These are phyloP conservation scores for Aeschynomene evenia DNA, from an alignment of 306 rosid species.

Conservation along the genomic window DNA sequence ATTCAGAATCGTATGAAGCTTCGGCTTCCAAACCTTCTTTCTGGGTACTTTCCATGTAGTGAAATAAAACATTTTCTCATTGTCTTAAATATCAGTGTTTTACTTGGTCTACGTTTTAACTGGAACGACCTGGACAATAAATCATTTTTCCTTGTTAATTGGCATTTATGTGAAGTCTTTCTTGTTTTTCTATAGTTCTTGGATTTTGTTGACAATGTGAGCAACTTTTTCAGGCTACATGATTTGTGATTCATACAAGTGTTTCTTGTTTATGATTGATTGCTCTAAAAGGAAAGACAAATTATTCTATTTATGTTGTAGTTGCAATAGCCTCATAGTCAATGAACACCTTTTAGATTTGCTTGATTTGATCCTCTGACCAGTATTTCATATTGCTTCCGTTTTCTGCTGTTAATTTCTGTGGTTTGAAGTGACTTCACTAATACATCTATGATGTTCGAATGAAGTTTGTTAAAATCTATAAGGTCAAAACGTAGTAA, in stretches of 20 bases:
- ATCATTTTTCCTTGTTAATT: conserved; percentile 5
- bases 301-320: neutral
- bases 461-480: conserved; percentile 2
- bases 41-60: conserved; percentile 64
- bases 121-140: conserved; percentile 10
- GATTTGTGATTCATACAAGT: conserved; percentile 2
- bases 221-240: neutral
- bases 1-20: conserved; percentile 90
- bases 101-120: conserved; percentile 2
- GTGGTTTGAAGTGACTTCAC: neutral
- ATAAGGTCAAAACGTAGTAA: neutral
- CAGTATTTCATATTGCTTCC: neutral
- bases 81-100: conserved; percentile 3
- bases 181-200: conserved; percentile 12
- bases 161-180: neutral
- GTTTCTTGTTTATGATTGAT: neutral
- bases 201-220: conserved; percentile 15
- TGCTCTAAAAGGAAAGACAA: neutral
- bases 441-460: neutral
- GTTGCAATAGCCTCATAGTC: neutral
- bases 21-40: conserved; percentile 84
- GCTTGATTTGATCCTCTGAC: neutral
- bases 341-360: neutral
- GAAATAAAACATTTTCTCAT: conserved; percentile 4
- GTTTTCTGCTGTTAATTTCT: neutral